Base-by-base conservation (phyloP, 495 filamentous ascomycete species). In the Penicillium lagena region DNA sequence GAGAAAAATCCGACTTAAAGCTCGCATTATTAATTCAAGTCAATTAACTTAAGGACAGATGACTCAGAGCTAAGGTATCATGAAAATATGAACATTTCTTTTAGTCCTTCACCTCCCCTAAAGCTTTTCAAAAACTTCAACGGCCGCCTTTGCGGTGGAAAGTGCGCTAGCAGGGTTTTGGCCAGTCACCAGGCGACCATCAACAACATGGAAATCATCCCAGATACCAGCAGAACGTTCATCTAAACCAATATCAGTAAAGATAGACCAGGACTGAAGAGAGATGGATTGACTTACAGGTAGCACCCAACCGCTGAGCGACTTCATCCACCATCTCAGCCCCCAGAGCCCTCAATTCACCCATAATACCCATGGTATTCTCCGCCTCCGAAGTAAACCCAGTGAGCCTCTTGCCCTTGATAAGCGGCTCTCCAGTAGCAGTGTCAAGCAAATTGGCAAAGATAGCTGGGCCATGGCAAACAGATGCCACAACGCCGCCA, bases 161-260 rank as follows among this genome's bases (percentile, higher is more conserved):
- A 62, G 63, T 9, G 82, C 79, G 55, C 79, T 83, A 7, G 73
- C 75, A 7, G 84, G 84, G 48, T 87, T 88, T 66, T 86, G 80
- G 0, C 84, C 84, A 5, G 83, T 87, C 13, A 88, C 79, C 27
- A 87, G 43, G 45, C 70, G 78, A 1, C 83, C 83, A 39, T 71
- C 69, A 14, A 64, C 57, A 40, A 73, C 51, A 46, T 68, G 56
- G 45, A 70, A 74, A 36, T 66, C 64, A 58, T 70, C 73, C 73
- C 71, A 75, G 29, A 68, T 55, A 7, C 67, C 72, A 27, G 47
- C 33, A 5, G 62, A 47, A 1, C 63, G 54, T 29, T 58, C 60
- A 54, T 76, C 64, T 72, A 35, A 10, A 33, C 22, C 3, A 22
- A 44, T 38, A 17, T 12, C 29, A 42, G 42, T 50, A 34, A 52